Evolutionary conservation across 2,329 filamentous ascomycete species (phyloP).

Genomic region (Stachybotrys chlorohalonatus): DNA sequence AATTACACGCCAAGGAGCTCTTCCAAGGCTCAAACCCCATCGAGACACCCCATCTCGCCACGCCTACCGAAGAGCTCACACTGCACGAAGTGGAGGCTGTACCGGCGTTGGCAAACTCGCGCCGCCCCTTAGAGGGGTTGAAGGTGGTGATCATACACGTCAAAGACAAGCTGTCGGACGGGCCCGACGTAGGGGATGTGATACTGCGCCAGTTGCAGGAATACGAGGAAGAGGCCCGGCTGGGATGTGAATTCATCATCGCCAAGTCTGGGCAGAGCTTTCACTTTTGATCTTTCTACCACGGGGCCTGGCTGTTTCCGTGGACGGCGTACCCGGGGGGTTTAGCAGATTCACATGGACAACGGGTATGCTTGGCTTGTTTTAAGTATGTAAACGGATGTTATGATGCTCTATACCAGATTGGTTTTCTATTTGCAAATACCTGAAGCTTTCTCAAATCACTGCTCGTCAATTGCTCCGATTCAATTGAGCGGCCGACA

Average conservation of each 20-base stretch:
- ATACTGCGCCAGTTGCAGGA: conserved; percentile 63
- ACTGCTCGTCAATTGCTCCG: too few species aligned
- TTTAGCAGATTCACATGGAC: too few species aligned
- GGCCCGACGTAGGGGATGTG: conserved; percentile 49
- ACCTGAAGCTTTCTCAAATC: too few species aligned
- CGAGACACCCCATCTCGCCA: conserved; percentile 34
- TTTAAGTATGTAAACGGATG: too few species aligned
- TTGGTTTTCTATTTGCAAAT: too few species aligned
- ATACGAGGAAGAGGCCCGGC: conserved; percentile 51
- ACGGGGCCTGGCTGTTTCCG: not conserved
- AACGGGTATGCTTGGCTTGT: too few species aligned
- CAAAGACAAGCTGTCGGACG: conserved; percentile 77
- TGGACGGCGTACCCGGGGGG: not conserved
- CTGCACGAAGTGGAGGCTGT: conserved; percentile 27
- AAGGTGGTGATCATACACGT: conserved; percentile 87
- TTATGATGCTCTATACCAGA: too few species aligned
- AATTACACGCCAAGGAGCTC: not conserved
- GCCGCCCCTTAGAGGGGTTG: conserved; percentile 57
- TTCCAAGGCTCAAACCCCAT: conserved; percentile 6
- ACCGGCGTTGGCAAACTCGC: conserved; percentile 10
- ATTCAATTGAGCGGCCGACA: too few species aligned
- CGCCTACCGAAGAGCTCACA: conserved; percentile 37
- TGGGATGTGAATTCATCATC: conserved; percentile 76
- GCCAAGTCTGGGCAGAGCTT: conserved; percentile 56
- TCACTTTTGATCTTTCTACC: conserved; percentile 28